Evolutionary conservation across 345 rosid species (phyloP).

Genomic region (Clausena lansium): DNA sequence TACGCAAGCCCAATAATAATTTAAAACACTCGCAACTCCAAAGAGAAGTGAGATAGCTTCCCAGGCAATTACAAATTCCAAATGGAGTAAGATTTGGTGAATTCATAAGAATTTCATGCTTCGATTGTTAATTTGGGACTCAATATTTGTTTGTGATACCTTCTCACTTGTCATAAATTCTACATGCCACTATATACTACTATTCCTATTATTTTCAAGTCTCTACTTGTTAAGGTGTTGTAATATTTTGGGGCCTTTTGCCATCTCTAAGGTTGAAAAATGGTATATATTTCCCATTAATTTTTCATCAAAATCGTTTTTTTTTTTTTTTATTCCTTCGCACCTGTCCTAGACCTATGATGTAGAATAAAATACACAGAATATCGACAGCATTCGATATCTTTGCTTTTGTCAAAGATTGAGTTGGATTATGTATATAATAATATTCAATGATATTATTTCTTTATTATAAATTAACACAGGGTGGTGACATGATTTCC

Average conservation of each 20-base stretch:
- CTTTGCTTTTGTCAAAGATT: not conserved
- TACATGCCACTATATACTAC: not conserved
- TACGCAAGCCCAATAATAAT: not conserved
- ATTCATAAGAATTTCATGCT: not conserved
- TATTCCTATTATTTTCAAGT: no score
- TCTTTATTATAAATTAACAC: not conserved
- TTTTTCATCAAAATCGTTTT: not conserved
- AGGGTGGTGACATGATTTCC: conserved; percentile 3
- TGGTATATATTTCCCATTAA: no score
- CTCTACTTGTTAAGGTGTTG: no score
- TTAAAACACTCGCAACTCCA: not conserved
- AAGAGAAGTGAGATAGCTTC: not conserved
- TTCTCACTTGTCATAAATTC: not conserved
- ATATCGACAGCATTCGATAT: not conserved
- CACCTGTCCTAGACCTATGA: not conserved
- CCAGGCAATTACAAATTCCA: no score
- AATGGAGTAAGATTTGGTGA: no score
- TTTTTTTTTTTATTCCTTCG: no score
- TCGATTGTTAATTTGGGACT: not conserved
- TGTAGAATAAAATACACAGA: not conserved
- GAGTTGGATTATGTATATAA: not conserved
- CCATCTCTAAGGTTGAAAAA: no score
- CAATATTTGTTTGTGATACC: not conserved
- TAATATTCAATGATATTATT: not conserved
- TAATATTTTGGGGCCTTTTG: no score